Base-by-base conservation (phyloP, 2,329 filamentous ascomycete genomes). In the Fusarium globosum region DNA sequence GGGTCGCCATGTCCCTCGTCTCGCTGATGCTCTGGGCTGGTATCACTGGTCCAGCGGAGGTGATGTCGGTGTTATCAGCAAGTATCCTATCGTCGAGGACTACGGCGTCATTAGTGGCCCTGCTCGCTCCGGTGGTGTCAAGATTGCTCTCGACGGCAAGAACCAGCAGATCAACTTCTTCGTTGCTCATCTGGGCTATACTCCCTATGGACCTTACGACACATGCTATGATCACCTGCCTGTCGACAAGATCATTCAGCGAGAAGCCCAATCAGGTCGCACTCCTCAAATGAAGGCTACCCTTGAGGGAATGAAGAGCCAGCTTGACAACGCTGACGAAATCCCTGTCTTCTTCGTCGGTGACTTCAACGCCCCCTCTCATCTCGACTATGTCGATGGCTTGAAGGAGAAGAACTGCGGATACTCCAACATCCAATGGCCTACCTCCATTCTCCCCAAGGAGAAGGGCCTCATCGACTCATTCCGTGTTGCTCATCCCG, bases 301-400 rank as follows among this genome's bases (percentile, higher is more conserved):
- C 3, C 65, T 84, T 9, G 63, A 65, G 2, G 77, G 73, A 7
- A 85, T 85, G 79, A 58, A 77, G 41, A 63, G 59, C 11, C 76
- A 81, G 8, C 69, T 85, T 2, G 70, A 67, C 12, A 68, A 81
- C 30, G 74, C 81, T 0, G 78, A 82, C 30, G 72, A 77, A 0
- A 68, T 80, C 1, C 83, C 84, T 7, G 80, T 84, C 1, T 65
- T 85, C 36, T 61, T 85, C 4, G 76, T 81, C 1, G 84, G 84
- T 26, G 84, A 85, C 72, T 83, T 85, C 66, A 85, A 85, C 69
- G 82, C 84, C 2, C 83, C 84, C 0, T 85, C 84, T 23, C 83
- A 85, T 51, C 78, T 85, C 4, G 84, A 85, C 77, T 85, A 80
- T 76, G 81, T 79, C 7, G 79, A 83, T 10, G 78, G 72, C 10